phyloP scores from a whole-genome alignment of 1,139 yeast species.

The Kodamaea plutei region DNA sequence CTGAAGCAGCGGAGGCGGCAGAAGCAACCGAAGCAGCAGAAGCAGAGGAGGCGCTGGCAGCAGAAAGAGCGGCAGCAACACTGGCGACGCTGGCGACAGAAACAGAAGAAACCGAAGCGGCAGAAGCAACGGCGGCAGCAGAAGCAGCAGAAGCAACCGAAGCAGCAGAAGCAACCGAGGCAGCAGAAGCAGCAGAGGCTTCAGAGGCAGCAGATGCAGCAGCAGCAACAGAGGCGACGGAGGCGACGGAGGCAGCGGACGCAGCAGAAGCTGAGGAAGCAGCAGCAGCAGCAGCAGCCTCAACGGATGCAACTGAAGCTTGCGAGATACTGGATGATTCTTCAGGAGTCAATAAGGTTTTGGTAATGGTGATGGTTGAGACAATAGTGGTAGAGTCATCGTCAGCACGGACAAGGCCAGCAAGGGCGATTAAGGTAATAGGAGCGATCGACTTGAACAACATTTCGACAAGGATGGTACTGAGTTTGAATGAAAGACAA shows the following conservation, averaged over 20 bases:
- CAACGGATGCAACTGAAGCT: constrained; percentile 17
- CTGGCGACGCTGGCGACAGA: constrained; percentile 10
- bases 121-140: constrained; percentile 13
- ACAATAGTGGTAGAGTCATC: constrained; percentile 42
- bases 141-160: constrained; percentile 13
- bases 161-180: constrained; percentile 15
- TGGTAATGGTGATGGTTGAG: constrained; percentile 40
- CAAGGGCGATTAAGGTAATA: constrained; percentile 23
- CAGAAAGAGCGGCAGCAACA: constrained; percentile 12
- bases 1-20: constrained; percentile 12
- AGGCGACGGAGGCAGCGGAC: constrained; percentile 14
- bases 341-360: constrained; percentile 40
- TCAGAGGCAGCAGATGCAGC: constrained; percentile 17
- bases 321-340: constrained; percentile 29
- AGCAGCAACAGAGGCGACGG: constrained; percentile 16
- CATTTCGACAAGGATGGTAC: constrained; percentile 17
- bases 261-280: constrained; percentile 10
- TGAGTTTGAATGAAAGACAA: constrained; percentile 20
- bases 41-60: constrained; percentile 13
- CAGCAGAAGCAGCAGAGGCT: constrained; percentile 17
- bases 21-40: constrained; percentile 17
- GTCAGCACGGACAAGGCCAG: constrained; percentile 26
- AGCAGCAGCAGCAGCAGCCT: constrained; percentile 16
- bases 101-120: constrained; percentile 9
- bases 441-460: constrained; percentile 26